phyloP scores from a whole-genome alignment of 441 rosid species.

The Croton laevigatus region DNA sequence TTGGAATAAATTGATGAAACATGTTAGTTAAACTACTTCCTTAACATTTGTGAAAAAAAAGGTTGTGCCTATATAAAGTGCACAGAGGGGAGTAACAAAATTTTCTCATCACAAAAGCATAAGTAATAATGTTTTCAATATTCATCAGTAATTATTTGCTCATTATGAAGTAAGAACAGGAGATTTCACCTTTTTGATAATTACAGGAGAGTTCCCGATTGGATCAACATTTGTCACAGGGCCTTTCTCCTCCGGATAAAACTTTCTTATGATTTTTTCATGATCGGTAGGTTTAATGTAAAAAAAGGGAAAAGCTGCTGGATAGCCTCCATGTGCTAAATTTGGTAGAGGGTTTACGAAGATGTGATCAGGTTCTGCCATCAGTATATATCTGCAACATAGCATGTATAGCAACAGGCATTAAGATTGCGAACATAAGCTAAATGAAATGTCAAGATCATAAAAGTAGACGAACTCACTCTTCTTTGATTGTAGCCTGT shows the following conservation, averaged over 20 bases:
- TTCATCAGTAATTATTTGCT: background rate
- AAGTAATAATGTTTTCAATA: background rate
- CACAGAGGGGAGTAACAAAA: background rate
- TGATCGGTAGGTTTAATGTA: constrained; percentile 56
- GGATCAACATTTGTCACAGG: constrained; percentile 58
- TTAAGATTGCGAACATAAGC: background rate
- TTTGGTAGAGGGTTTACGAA: constrained; percentile 62
- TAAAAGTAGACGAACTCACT: constrained; percentile 30
- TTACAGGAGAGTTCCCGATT: constrained; percentile 75
- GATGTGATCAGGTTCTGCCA: constrained; percentile 80
- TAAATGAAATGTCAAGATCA: background rate
- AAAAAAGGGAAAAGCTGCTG: constrained; percentile 64
- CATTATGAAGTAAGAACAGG: constrained; percentile 1
- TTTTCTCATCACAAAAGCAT: background rate
- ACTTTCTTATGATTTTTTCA: constrained; percentile 48
- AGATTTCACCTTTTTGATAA: constrained; percentile 52
- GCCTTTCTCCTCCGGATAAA: constrained; percentile 59
- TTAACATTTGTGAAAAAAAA: no score
- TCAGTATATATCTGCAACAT: constrained; percentile 54
- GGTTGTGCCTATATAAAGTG: no score
- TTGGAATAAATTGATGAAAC: no score
- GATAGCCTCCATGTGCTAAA: constrained; percentile 45
- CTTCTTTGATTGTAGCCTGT: constrained; percentile 52
- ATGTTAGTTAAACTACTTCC: no score
- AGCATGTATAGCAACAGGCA: background rate